Evolutionary conservation across 2,329 filamentous ascomycete genomes (phyloP), one percentile per base, ranked within the genome.

Genomic region (Neonectria neomacrospora): DNA sequence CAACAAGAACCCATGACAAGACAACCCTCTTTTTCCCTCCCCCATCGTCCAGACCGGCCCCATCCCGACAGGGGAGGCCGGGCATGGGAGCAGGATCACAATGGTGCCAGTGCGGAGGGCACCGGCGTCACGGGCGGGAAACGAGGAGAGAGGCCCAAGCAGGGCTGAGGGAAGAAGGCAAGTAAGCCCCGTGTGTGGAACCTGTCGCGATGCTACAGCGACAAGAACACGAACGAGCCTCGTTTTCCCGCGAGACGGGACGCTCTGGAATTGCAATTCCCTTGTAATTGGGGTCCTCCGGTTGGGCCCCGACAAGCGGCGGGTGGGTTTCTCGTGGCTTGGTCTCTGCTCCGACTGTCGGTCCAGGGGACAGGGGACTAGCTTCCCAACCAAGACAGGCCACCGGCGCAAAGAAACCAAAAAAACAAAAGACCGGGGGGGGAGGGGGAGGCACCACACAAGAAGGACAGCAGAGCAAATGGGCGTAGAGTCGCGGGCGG

Each of bases 211-310:
- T 41, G 37, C n/a, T 20, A 2, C 23, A 41, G 37, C n/a, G 5
- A 41, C 37, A 41, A 18, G 23, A 5, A 11, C 37, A 9, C n/a
- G n/a, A 20, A 20, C 16, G n/a, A 37, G 30, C 11, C 28, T 54
- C 37, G 39, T 54, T 41, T 41, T 16, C n/a, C 52, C 10, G 52
- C 39, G 32, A 57, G 18, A 52, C 54, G 53, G 23, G 39, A 58
- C 64, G 52, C 63, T 52, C 44, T 42, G 60, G 14, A 20, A 61
- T 62, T 61, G 53, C 53, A 63, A 66, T 63, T 53, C 50, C 39
- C 26, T 67, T 22, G 67, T 67, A 72, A 70, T 71, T 70, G 63
- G 65, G 63, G 65, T 64, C 62, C 61, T 71, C 63, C 68, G 64
- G 66, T 73, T 73, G 68, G 69, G 51, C 60, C 65, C 57, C 52